Evolutionary conservation across 1,284 basidiomycete species (phyloP), one percentile per base, ranked within the genome.

Genomic region (Anthracocystis setariae): DNA sequence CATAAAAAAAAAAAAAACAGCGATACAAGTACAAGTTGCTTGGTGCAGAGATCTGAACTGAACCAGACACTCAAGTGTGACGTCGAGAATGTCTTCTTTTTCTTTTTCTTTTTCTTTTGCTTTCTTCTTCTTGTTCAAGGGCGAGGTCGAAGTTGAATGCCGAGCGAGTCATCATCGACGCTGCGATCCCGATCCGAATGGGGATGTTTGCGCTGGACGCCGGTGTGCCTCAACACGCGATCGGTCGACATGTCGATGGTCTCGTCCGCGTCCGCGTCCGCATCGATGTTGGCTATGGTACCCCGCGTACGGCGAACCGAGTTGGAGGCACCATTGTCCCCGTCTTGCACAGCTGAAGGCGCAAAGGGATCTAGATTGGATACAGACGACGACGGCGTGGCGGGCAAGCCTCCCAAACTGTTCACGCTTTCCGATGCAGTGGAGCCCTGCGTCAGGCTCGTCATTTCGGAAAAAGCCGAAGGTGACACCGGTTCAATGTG

Each of bases 381-480:
- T 5, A 33, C 42, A n/a, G 46, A 52, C 25, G 57, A 50, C 8
- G 61, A 65, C 3, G 68, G 68, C 15, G 63, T 71, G 5, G 44
- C 49, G 15, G 68, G 68, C 68, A 62, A 48, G 24, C 59, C 68
- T 3, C 39, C 45, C 2, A 44, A 39, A 47, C 62, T 62, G 27
- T 48, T 57, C 47, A 52, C 62, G 50, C 68, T 66, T 27, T 71
- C 63, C 0, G 62, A 65, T 2, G 62, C 63, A 3, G 59, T 66
- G 18, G 69, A 72, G 3, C 63, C 60, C 23, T 72, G 59, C 3
- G 69, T 72, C 42, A 72, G 12, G 52, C 59, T 72, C 10, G 69
- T 72, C 64, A 67, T 67, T 24, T 67, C 64, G 1, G 69, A 72
- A 12, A 52, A 60, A 0, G 69, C 69, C 15, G 69, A 72, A 2